Base-by-base conservation (phyloP, 106 monocot genomes). In the Hemerocallis citrina region DNA sequence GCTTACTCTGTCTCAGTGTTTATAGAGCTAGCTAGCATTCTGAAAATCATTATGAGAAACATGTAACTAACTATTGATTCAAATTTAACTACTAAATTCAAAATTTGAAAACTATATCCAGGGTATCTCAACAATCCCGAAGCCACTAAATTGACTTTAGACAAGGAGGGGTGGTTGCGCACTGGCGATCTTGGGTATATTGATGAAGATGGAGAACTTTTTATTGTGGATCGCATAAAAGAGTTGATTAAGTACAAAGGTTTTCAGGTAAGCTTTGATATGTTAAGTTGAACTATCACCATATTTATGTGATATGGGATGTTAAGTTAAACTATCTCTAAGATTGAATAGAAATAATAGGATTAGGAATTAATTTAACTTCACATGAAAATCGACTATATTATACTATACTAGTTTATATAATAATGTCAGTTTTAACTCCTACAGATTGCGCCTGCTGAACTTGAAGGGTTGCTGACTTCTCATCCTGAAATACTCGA, bases 121-220 rank as follows among this genome's bases (percentile, higher is more conserved):
- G 92, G 86, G 52, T 92, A 92, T 73, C 70, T 83, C 20, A 79
- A 88, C 63, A 88, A 93, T 60, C 33, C 44, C 9, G 59, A 93
- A 77, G 88, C 92, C 22, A 84, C 84, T 10, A 68, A 61, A n/a
- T 72, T 62, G 39, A 88, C 92, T 34, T 22, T 85, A 61, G 80
- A 83, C 31, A 38, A 66, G 33, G 65, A 85, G 63, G 87, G 92
- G 14, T 92, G 92, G 92, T 75, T 92, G 19, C 87, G 84, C 47
- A 92, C 92, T 21, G 92, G 92, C 37, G 92, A 92, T 78, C 67
- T 92, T 7, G 92, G 92, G 3, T 92, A 84, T 66, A 71, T 92
- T 73, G 73, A 87, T 65, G 84, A 87, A 21, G 29, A 74, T 17
- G 92, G 87, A 6, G 64, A 73, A 43, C 52, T 92, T 11, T 84